These are phyloP conservation scores for Murraya koenigii DNA, from an alignment of 345 rosid genomes.

Conservation along the genomic window DNA sequence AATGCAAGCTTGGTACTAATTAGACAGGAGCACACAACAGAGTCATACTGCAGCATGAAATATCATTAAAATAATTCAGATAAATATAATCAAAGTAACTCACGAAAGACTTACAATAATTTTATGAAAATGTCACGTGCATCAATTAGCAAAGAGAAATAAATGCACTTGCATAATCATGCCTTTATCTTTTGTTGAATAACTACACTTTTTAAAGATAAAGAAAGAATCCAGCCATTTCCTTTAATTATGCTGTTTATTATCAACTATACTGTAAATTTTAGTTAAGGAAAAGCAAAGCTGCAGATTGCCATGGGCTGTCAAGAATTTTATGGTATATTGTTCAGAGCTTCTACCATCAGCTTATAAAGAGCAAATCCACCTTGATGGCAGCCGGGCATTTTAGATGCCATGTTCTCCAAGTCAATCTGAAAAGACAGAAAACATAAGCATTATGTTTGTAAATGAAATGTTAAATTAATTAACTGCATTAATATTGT, in stretches of 20 bases:
- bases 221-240: not conserved
- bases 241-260: not conserved
- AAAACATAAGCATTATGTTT: conserved; percentile 4
- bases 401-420: conserved; percentile 57
- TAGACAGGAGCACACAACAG: not conserved
- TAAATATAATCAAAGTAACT: not conserved
- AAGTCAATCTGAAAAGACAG: conserved; percentile 51
- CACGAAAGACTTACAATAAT: not conserved
- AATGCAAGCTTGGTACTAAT: not conserved
- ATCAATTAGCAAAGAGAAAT: not conserved
- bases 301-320: not conserved
- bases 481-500: not conserved
- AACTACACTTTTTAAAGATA: not conserved
- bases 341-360: conserved; percentile 52
- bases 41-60: not conserved
- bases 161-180: not conserved
- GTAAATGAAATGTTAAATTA: not conserved
- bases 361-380: conserved; percentile 74
- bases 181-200: not conserved
- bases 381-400: conserved; percentile 98
- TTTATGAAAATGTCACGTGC: not conserved
- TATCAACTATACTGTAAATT: not conserved
- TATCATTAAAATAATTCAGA: not conserved
- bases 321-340: conserved; percentile 19
- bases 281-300: not conserved